Conservation (phyloP, 1,284 basidiomycete genomes). For the Ustilago bromivora region DNA sequence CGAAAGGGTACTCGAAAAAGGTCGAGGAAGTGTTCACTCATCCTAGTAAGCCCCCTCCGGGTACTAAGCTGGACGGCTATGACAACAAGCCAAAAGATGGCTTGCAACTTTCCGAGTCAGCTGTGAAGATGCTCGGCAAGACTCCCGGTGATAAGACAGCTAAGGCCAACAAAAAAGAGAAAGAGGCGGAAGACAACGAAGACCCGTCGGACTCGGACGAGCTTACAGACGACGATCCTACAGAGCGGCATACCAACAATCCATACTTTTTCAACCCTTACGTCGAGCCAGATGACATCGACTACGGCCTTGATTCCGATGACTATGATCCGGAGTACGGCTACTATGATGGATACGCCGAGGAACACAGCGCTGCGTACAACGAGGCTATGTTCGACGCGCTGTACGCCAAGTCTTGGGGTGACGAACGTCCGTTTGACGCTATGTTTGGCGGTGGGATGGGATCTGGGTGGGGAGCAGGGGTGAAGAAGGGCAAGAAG, state of each 20-base stretch:
- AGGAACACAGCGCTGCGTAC: not conserved
- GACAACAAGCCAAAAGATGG: not conserved
- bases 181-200: not conserved
- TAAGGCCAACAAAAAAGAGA: not conserved
- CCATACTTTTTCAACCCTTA: not conserved
- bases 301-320: not conserved
- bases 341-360: constrained; percentile 2
- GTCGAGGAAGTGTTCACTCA: not conserved
- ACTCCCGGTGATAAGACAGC: not conserved
- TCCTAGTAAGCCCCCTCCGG: constrained; percentile 1
- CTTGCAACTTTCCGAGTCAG: not conserved
- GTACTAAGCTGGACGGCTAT: not conserved
- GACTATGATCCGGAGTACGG: constrained; percentile 1
- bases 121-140: not conserved
- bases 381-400: constrained; percentile 9
- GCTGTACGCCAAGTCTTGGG: constrained; percentile 1
- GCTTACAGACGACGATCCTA: not conserved
- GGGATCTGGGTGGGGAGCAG: not conserved
- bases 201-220: not conserved
- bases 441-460: not conserved
- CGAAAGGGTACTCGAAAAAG: not conserved
- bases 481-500: not conserved
- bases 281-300: not conserved
- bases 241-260: not conserved
- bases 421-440: not conserved